Base-by-base conservation (phyloP, 768 basidiomycete genomes). In the Basidioascus undulatus region DNA sequence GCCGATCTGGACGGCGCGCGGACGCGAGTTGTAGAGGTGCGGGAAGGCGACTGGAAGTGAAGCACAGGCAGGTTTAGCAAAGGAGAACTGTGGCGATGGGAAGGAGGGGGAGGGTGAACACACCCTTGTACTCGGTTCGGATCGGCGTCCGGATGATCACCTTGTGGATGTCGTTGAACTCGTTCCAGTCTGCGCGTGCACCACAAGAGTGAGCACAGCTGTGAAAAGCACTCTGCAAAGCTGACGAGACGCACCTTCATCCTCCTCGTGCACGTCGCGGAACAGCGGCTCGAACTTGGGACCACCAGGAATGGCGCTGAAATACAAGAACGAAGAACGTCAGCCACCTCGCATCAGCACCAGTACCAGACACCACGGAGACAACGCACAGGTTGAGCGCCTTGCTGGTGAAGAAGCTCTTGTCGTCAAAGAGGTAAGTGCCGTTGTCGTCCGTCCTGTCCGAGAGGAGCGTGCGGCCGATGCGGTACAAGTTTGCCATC, bases 1-100 rank as follows among this genome's bases (percentile, higher is more conserved):
- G 16, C 81, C 78, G 40, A 98, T 76, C 40, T 70, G 77, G 41
- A 98, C 86, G 20, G 84, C 82, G 25, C 89, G 80, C 35, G 92
- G 92, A 8, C 92, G 68, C 27, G 92, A 92, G 61, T 98, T 98
- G 63, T 98, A 98, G 1, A 98, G 68, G 54, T 98, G 89, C 25
- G 92, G 89, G 67, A 94, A 96, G 3, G 87, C 89, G 39, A 98
- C 86, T n/a, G n/a, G n/a, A n/a, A n/a, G n/a, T n/a, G n/a, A n/a
- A n/a, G n/a, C n/a, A n/a, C n/a, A n/a, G n/a, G n/a, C n/a, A n/a
- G n/a, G n/a, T n/a, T n/a, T n/a, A n/a, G n/a, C n/a, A n/a, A n/a
- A n/a, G n/a, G n/a, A n/a, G n/a, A n/a, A n/a, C n/a, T n/a, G n/a
- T n/a, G n/a, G n/a, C n/a, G n/a, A n/a, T n/a, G n/a, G n/a, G n/a